These are phyloP conservation scores for Emergomyces pasteurianus DNA, from an alignment of 2,329 filamentous ascomycete species.

Conservation along the genomic window DNA sequence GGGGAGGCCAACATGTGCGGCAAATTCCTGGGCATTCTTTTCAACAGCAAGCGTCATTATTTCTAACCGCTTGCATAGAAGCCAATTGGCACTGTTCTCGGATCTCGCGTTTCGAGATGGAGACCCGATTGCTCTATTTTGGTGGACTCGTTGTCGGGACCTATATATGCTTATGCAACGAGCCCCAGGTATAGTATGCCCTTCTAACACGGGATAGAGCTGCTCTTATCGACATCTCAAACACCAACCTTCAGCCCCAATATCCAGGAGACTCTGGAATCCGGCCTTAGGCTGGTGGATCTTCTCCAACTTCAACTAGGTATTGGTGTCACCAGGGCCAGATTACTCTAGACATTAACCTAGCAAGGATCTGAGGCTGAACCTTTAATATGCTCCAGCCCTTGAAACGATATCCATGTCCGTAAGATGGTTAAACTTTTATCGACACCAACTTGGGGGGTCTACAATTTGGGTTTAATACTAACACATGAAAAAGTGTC, in stretches of 20 bases:
- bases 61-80: constrained; percentile 2
- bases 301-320: not conserved
- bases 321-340: not conserved
- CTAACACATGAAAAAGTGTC: not conserved
- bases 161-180: not conserved
- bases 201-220: not conserved
- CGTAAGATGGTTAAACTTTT: not conserved
- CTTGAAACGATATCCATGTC: constrained; percentile 3
- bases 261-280: not conserved
- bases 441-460: not conserved
- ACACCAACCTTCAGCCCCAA: not conserved
- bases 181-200: not conserved
- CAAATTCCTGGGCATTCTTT: constrained; percentile 6
- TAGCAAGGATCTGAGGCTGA: not conserved
- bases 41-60: constrained; percentile 4
- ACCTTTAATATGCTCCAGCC: not conserved
- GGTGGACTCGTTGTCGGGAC: not conserved
- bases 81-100: not conserved
- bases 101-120: not conserved
- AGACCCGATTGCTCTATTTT: not conserved
- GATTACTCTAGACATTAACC: not conserved
- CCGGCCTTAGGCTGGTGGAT: not conserved
- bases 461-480: not conserved
- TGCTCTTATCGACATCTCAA: not conserved
- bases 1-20: constrained; percentile 13